Evolutionary conservation across 2,329 filamentous ascomycete genomes (phyloP), one percentile per base, ranked within the genome.

Genomic region (Fusarium camptoceras): DNA sequence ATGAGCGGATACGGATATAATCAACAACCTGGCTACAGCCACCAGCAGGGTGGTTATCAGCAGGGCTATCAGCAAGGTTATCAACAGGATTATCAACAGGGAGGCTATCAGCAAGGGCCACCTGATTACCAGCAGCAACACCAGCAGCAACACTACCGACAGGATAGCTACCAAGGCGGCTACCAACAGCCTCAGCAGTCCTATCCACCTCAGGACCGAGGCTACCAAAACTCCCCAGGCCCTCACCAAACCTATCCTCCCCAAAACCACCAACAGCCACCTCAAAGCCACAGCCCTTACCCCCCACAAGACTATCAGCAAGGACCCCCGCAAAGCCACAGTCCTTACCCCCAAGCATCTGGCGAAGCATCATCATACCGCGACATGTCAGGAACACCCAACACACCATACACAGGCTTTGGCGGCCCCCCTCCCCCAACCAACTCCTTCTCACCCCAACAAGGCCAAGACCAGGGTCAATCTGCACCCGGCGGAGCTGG

Each of bases 321-420:
- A 18, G 28, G 34, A 11, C 34, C 25, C 14, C 39, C 31, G 20
- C 31, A 27, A 20, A 6, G 6, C 9, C 39, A 20, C n/a, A 15
- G 9, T 9, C 22, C 30, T 6, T 24, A 48, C 9, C 31, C 43
- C 15, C 31, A 57, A 16, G 44, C 54, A 20, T 15, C 44, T 5
- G 54, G 54, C 15, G 44, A 57, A 20, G 54, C 54, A 30, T 15
- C 54, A n/a, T 30, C 25, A 10, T 57, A 50, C 25, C 41, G 28
- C 12, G 44, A 28, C 6, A 50, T 48, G 25, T 14, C 43, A 14
- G n/a, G 7, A 3, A 14, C 44, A 2, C 44, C 15, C 54, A 57
- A n/a, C 15, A n/a, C 1, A 15, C 18, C 49, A 41, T 24, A 6
- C 24, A 28, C 34, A 37, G 34, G 34, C 16, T 37, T 37, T 5